Base-by-base conservation (phyloP, 2,329 filamentous ascomycete species). In the Colletotrichum eremochloae region DNA sequence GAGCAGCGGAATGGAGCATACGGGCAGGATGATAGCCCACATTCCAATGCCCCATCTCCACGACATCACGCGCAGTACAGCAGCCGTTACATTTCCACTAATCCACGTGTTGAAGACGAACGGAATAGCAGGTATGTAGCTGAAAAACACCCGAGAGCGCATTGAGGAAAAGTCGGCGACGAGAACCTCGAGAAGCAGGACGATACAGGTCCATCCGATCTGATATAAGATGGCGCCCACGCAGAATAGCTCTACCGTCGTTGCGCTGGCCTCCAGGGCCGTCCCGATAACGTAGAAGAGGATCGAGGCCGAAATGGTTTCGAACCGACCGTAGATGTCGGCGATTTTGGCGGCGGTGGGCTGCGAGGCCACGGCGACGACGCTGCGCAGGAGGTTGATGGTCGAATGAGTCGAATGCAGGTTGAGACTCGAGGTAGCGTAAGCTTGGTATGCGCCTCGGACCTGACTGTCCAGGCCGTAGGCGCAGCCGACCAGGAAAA, bases 1-100 rank as follows among this genome's bases (percentile, higher is more conserved):
- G 44, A 91, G 80, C 0, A 92, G 82, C 1, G 90, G 89, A 5
- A 90, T 71, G 0, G 87, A 84, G 67, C 86, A 87, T 9, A 88
- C 81, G 1, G 89, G 87, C 76, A 88, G 91, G 62, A 91, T 89
- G 73, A 91, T 86, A 58, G 84, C 84, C 84, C 88, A 92, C 89
- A 92, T 91, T 74, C 89, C 90, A 33, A 90, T 84, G 18, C 90
- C 90, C 89, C 89, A 91, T 70, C 85, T 80, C 90, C 90, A 92
- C 1, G 82, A 85, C 0, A 87, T 87, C 2, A 77, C 78, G 0
- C 68, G 75, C 29, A 91, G 76, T 0, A 91, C 87, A 0, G 86
- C 83, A 0, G 79, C 77, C 0, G 87, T 85, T 62, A 92, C 80
- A 73, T 88, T 86, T 29, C 90, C 90, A 72, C 87, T 88, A 18